These are phyloP conservation scores for Cyclaneusma minus DNA, from an alignment of 2,329 filamentous ascomycete genomes.

Conservation along the genomic window DNA sequence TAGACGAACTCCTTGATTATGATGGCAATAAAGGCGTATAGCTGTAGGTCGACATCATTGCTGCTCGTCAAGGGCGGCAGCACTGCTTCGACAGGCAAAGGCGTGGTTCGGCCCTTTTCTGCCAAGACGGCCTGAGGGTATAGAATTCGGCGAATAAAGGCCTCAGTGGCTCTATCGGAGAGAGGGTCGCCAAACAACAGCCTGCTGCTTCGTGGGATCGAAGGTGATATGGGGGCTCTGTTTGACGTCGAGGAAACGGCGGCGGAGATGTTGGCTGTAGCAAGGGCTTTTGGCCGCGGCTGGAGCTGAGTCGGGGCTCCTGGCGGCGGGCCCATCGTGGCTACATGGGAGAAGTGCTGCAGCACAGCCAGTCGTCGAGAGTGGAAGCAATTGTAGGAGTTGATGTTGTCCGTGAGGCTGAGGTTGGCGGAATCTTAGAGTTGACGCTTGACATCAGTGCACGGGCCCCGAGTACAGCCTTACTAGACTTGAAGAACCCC, in stretches of 20 bases:
- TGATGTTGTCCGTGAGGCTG: no score
- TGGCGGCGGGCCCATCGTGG: no score
- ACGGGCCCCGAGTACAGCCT: no score
- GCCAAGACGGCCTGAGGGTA: conserved; percentile 59
- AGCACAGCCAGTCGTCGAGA: no score
- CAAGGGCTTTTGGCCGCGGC: conserved; percentile 19
- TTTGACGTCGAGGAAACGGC: conserved; percentile 15
- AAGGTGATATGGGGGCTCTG: conserved; percentile 5
- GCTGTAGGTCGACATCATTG: conserved; percentile 81
- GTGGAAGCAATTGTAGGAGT: no score
- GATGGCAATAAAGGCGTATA: conserved; percentile 85
- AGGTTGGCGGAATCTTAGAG: no score
- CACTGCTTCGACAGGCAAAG: conserved; percentile 60
- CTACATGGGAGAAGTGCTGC: no score
- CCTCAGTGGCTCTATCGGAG: conserved; percentile 64
- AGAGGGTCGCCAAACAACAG: conserved; percentile 31
- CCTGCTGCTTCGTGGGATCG: conserved; percentile 14
- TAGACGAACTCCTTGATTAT: conserved; percentile 83
- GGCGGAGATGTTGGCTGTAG: conserved; percentile 16
- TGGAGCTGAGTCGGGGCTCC: conserved; percentile 13
- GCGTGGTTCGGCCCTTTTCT: conserved; percentile 37
- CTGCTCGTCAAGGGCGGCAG: conserved; percentile 86
- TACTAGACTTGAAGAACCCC: no score
- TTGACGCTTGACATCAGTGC: no score
- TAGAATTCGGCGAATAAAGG: conserved; percentile 69